Percentiles rank a stretch among this genome's conserved stretches.
Evolutionary conservation across 2,329 filamentous ascomycete species (phyloP).

Genomic region (Rasamsonia emersonii): DNA sequence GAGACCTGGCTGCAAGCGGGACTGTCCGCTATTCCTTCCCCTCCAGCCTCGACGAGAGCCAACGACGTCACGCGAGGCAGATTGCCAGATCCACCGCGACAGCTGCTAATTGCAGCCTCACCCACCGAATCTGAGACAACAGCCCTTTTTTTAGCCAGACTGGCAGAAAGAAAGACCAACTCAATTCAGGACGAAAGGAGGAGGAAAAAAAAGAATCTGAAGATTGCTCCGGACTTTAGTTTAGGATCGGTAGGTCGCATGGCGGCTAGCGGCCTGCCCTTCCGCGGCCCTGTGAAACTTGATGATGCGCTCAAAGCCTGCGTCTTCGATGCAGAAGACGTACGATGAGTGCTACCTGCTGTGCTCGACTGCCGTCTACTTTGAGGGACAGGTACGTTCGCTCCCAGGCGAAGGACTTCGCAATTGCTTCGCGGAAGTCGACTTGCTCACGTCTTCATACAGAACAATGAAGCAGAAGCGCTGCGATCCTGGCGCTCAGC

Average conservation of each 20-base stretch:
- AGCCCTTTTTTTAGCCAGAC: too few relatives aligned
- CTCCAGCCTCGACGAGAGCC: too few relatives aligned
- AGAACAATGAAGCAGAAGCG: conserved; percentile 89
- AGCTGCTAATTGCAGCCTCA: too few relatives aligned
- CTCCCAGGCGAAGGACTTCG: neutral
- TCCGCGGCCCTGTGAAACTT: conserved; percentile 12
- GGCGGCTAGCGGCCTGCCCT: conserved; percentile 17
- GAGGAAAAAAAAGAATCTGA: too few relatives aligned
- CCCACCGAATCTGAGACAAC: too few relatives aligned
- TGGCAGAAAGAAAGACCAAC: too few relatives aligned
- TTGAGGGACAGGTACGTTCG: conserved; percentile 70
- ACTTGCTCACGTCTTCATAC: too few relatives aligned
- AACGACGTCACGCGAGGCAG: conserved; percentile 27
- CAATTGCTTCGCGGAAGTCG: conserved; percentile 9
- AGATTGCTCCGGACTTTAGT: too few relatives aligned
- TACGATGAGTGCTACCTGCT: conserved; percentile 95
- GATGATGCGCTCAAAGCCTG: conserved; percentile 50
- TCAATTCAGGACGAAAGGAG: too few relatives aligned
- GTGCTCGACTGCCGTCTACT: conserved; percentile 93
- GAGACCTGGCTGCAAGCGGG: too few relatives aligned
- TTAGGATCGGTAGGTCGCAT: too few relatives aligned
- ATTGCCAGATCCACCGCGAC: conserved; percentile 11
- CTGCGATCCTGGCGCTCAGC: conserved; percentile 83
- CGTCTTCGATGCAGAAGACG: conserved; percentile 82
- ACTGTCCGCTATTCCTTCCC: too few relatives aligned